These are phyloP conservation scores for Pelargonium cotyledonis DNA, from an alignment of 441 rosid species.

Conservation along the genomic window DNA sequence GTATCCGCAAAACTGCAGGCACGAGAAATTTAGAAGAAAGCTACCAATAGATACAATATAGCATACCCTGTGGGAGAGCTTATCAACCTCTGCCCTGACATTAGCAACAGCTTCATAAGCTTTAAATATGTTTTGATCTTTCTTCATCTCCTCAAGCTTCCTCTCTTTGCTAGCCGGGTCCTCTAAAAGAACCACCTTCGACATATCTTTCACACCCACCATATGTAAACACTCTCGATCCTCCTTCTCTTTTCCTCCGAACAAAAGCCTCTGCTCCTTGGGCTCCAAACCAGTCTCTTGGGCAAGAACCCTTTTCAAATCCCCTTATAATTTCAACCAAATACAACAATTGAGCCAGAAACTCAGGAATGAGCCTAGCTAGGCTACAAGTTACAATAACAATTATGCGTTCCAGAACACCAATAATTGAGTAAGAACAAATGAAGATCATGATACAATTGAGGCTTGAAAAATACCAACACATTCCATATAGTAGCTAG, in stretches of 20 bases:
- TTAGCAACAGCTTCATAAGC: slow-evolving; percentile 40
- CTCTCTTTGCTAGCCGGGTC: slow-evolving; percentile 50
- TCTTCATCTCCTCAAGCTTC: slow-evolving; percentile 40
- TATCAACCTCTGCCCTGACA: slow-evolving; percentile 44
- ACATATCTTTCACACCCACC: slow-evolving; percentile 47
- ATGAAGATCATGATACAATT: neutral
- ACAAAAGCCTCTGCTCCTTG: slow-evolving; percentile 44
- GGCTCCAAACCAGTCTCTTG: slow-evolving; percentile 42
- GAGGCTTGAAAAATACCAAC: neutral
- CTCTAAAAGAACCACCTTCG: slow-evolving; percentile 49
- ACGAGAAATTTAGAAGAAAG: neutral
- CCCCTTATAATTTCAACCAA: slow-evolving; percentile 34
- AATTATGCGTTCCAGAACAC: neutral
- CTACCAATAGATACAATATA: too few relatives aligned
- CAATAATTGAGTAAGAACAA: neutral
- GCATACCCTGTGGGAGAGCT: slow-evolving; percentile 42
- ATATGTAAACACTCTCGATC: slow-evolving; percentile 40
- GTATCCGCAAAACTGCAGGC: neutral
- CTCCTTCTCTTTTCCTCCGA: slow-evolving; percentile 50
- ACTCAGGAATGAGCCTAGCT: too few relatives aligned
- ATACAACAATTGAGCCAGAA: slow-evolving; percentile 17
- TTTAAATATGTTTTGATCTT: slow-evolving; percentile 24
- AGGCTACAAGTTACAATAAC: neutral
- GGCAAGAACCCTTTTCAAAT: slow-evolving; percentile 38
- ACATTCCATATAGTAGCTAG: neutral